phyloP scores from a whole-genome alignment of 768 basidiomycete genomes.

The Amanita fuliginea region DNA sequence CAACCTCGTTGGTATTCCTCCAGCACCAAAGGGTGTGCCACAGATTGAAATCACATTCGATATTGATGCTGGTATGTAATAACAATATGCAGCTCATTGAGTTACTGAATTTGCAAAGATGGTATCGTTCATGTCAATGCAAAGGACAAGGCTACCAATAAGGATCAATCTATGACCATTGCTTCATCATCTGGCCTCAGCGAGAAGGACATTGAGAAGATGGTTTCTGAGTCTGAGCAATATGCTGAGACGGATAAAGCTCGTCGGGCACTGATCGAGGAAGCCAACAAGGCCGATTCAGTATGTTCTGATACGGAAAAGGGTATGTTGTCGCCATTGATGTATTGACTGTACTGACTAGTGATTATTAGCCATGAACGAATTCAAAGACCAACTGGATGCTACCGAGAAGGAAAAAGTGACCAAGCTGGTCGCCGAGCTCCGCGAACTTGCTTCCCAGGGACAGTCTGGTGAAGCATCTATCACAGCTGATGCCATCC shows the following conservation, averaged over 20 bases:
- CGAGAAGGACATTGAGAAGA: constrained; percentile 94
- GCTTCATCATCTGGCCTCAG: constrained; percentile 94
- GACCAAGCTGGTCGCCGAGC: constrained; percentile 71
- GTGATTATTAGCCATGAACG: constrained; percentile 61
- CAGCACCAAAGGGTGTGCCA: constrained; percentile 72
- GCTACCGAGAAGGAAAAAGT: constrained; percentile 92
- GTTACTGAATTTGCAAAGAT: constrained; percentile 28
- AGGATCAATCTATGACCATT: constrained; percentile 95
- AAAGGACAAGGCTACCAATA: constrained; percentile 85
- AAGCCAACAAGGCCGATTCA: constrained; percentile 93
- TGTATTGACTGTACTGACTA: constrained; percentile 3
- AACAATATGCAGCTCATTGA: not conserved
- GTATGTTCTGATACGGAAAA: constrained; percentile 94
- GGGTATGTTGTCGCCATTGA: constrained; percentile 31
- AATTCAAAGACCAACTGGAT: constrained; percentile 97
- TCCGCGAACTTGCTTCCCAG: constrained; percentile 82
- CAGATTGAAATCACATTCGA: constrained; percentile 90
- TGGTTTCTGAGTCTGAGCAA: constrained; percentile 91
- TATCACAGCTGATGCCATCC: constrained; percentile 78
- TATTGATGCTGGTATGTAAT: constrained; percentile 77
- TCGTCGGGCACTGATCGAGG: constrained; percentile 83
- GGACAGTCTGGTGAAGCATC: constrained; percentile 79
- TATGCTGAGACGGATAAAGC: constrained; percentile 90
- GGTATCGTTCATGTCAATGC: constrained; percentile 97
- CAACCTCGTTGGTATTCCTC: constrained; percentile 97